phyloP scores from a whole-genome alignment of 805 yeast species.

The Nakazawaea ernobii region DNA sequence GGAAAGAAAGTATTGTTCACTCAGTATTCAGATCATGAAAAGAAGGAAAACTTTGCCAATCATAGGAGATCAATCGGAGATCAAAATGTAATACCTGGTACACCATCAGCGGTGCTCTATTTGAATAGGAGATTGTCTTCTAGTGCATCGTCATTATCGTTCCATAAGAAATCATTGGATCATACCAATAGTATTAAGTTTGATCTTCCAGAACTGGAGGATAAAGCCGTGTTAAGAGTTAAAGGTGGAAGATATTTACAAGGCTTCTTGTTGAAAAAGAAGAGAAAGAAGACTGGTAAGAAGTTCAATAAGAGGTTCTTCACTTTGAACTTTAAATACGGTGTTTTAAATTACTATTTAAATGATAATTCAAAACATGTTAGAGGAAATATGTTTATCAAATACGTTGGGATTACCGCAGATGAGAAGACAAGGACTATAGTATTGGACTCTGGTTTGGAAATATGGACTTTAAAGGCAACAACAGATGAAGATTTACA shows the following conservation, averaged over 20 bases:
- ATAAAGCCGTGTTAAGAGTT: slow-evolving; percentile 29
- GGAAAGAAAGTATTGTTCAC: slow-evolving; percentile 77
- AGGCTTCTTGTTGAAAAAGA: slow-evolving; percentile 67
- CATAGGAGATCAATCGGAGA: slow-evolving; percentile 5
- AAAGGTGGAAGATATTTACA: slow-evolving; percentile 69
- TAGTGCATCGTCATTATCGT: slow-evolving; percentile 5
- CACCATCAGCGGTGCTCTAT: not conserved
- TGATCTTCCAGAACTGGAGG: slow-evolving; percentile 18
- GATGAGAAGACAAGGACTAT: slow-evolving; percentile 62
- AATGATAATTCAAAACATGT: slow-evolving; percentile 66
- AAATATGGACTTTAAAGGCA: slow-evolving; percentile 85
- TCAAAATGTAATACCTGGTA: not conserved
- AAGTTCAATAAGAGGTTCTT: slow-evolving; percentile 85
- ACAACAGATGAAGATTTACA: slow-evolving; percentile 58
- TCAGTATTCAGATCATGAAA: slow-evolving; percentile 31
- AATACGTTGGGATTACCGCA: slow-evolving; percentile 77
- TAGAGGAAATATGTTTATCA: slow-evolving; percentile 89
- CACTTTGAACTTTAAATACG: slow-evolving; percentile 73
- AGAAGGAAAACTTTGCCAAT: not conserved
- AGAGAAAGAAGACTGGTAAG: slow-evolving; percentile 76
- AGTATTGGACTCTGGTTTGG: slow-evolving; percentile 90
- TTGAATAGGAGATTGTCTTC: slow-evolving; percentile 3
- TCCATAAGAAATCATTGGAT: not conserved
- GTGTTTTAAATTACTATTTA: slow-evolving; percentile 75
- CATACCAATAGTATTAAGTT: slow-evolving; percentile 20